phyloP scores from a whole-genome alignment of 495 filamentous ascomycete species.

The Xylaria bambusicola region DNA sequence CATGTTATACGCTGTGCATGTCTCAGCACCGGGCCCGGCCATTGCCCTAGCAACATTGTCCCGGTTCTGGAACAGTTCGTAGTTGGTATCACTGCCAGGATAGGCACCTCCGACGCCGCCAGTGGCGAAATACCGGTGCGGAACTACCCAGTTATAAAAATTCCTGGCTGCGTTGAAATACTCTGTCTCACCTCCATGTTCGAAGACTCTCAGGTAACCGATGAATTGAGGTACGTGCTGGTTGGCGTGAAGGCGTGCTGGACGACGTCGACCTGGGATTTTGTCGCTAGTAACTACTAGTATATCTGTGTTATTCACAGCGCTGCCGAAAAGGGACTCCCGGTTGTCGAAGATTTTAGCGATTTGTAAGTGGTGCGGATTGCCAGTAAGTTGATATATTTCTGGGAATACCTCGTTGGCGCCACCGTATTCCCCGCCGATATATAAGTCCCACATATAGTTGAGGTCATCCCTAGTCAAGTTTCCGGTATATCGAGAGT shows the following conservation, averaged over 20 bases:
- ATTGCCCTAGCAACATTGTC: conserved; percentile 36
- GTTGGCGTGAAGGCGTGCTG: conserved; percentile 34
- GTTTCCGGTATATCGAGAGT: conserved; percentile 23
- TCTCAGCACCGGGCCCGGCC: conserved; percentile 32
- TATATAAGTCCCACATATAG: conserved; percentile 30
- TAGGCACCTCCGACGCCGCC: conserved; percentile 29
- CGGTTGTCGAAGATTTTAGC: conserved; percentile 38
- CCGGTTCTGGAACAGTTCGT: conserved; percentile 37
- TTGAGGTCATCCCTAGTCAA: conserved; percentile 27
- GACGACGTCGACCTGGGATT: conserved; percentile 22
- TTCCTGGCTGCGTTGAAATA: conserved; percentile 36
- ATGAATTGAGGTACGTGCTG: conserved; percentile 39
- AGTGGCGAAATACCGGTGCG: conserved; percentile 33
- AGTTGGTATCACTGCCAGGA: conserved; percentile 30
- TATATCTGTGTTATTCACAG: conserved; percentile 22
- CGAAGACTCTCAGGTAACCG: conserved; percentile 33
- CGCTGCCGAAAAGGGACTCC: conserved; percentile 32
- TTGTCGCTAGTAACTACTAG: conserved; percentile 20
- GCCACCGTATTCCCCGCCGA: conserved; percentile 29
- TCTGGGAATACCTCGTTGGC: conserved; percentile 36
- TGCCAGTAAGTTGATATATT: conserved; percentile 34
- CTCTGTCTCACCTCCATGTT: conserved; percentile 31
- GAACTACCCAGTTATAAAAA: conserved; percentile 34
- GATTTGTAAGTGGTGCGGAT: conserved; percentile 29
- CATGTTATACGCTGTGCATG: conserved; percentile 38